phyloP scores from a whole-genome alignment of 495 filamentous ascomycete genomes.

The Penicillium maclennaniae region DNA sequence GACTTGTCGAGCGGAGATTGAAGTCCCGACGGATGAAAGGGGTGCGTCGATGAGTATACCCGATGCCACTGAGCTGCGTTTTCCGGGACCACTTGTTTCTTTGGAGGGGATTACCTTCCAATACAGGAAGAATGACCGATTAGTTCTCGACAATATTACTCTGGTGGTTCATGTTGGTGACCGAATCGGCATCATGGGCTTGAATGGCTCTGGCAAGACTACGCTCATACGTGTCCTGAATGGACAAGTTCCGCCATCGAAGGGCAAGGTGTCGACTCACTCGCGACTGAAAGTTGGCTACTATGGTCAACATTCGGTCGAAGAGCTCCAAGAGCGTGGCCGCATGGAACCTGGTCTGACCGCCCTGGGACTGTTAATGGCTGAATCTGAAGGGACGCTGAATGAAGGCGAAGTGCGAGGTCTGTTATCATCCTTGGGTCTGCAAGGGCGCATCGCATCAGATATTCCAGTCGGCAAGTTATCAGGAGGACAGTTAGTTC shows the following conservation, averaged over 20 bases:
- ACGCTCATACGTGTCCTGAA: constrained; percentile 61
- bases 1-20: constrained; percentile 58
- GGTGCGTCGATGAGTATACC: constrained; percentile 54
- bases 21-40: constrained; percentile 62
- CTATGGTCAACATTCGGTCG: constrained; percentile 75
- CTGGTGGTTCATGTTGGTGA: constrained; percentile 65
- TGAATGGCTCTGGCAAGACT: constrained; percentile 73
- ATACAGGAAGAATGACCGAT: constrained; percentile 42
- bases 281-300: constrained; percentile 64
- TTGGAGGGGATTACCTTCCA: constrained; percentile 61
- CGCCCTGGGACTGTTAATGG: constrained; percentile 55
- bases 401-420: constrained; percentile 60
- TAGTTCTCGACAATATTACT: constrained; percentile 53
- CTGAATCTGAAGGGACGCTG: constrained; percentile 43
- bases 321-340: constrained; percentile 53
- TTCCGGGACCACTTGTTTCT: constrained; percentile 67
- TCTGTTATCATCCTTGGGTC: constrained; percentile 59
- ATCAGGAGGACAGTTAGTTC: constrained; percentile 76
- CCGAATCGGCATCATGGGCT: constrained; percentile 66
- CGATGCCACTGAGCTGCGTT: constrained; percentile 61
- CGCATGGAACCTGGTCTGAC: constrained; percentile 49
- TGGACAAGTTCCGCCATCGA: constrained; percentile 34
- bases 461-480: constrained; percentile 66
- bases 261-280: constrained; percentile 58
- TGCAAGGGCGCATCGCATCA: constrained; percentile 61